These are phyloP conservation scores for Erysiphe pisi DNA, from an alignment of 2,329 filamentous ascomycete species.

Conservation along the genomic window DNA sequence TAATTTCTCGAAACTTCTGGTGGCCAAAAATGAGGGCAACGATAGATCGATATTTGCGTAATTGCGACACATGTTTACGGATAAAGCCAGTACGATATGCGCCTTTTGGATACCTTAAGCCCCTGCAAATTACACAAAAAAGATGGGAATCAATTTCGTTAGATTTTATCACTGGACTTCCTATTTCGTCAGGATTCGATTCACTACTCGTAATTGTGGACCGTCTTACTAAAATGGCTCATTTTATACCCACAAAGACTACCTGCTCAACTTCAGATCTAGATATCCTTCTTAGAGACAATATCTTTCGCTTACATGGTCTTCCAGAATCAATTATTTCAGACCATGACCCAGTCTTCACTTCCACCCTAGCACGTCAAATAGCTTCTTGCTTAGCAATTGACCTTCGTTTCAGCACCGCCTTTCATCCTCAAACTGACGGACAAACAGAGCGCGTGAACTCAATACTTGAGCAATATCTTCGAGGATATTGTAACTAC, in stretches of 20 bases:
- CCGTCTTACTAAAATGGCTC: background rate
- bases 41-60: constrained; percentile 8
- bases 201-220: background rate
- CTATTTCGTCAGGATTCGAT: background rate
- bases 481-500: constrained; percentile 30
- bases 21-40: background rate
- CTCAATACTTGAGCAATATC: constrained; percentile 28
- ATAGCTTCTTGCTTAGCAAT: constrained; percentile 4
- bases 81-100: constrained; percentile 9
- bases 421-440: constrained; percentile 29
- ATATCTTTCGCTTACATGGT: background rate
- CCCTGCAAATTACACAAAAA: background rate
- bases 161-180: constrained; percentile 24
- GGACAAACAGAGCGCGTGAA: constrained; percentile 28
- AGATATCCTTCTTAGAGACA: background rate
- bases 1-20: constrained; percentile 1
- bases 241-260: background rate
- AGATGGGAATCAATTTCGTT: constrained; percentile 9
- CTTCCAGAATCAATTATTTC: background rate
- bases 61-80: background rate
- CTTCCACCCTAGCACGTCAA: background rate
- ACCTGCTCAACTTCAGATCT: background rate
- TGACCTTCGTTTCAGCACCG: constrained; percentile 15
- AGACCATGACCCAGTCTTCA: background rate
- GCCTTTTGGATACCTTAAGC: constrained; percentile 16